These are phyloP conservation scores for Russula lepida DNA, from an alignment of 768 basidiomycete species.

Conservation along the genomic window DNA sequence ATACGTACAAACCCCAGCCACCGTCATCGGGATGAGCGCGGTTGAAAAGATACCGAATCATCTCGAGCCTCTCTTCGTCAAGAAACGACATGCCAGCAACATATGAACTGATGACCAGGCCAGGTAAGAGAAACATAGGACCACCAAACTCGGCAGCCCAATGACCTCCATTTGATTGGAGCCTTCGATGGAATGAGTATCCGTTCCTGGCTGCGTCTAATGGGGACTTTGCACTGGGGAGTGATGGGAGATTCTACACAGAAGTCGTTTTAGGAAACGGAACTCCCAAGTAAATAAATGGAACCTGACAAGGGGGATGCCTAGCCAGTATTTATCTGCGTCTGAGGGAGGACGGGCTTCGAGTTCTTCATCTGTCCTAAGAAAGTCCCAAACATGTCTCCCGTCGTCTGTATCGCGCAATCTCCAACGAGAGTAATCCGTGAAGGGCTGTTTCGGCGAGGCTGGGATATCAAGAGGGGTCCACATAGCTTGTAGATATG, in stretches of 20 bases:
- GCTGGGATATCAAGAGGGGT: conserved; percentile 42
- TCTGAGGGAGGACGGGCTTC: conserved; percentile 66
- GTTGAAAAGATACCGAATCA: conserved; percentile 89
- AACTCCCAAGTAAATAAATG: neutral
- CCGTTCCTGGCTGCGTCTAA: conserved; percentile 81
- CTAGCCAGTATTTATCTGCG: conserved; percentile 86
- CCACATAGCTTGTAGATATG: conserved; percentile 14
- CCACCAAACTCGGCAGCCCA: conserved; percentile 95
- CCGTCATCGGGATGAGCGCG: conserved; percentile 72
- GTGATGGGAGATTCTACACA: conserved; percentile 49
- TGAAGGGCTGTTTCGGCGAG: conserved; percentile 52
- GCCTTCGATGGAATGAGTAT: conserved; percentile 77
- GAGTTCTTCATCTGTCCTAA: conserved; percentile 54
- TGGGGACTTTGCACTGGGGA: conserved; percentile 56
- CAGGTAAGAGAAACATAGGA: conserved; percentile 78
- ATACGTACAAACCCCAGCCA: conserved; percentile 92
- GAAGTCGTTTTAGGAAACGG: neutral
- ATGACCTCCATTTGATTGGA: conserved; percentile 88
- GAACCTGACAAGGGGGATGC: conserved; percentile 55
- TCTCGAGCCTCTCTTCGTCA: conserved; percentile 74
- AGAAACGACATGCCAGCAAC: conserved; percentile 78
- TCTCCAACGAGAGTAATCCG: conserved; percentile 76
- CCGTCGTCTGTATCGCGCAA: conserved; percentile 68
- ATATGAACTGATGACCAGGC: conserved; percentile 92
- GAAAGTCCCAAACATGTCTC: conserved; percentile 80